Evolutionary conservation across 345 rosid genomes (phyloP).

Genomic region (Populus ilicifolia): DNA sequence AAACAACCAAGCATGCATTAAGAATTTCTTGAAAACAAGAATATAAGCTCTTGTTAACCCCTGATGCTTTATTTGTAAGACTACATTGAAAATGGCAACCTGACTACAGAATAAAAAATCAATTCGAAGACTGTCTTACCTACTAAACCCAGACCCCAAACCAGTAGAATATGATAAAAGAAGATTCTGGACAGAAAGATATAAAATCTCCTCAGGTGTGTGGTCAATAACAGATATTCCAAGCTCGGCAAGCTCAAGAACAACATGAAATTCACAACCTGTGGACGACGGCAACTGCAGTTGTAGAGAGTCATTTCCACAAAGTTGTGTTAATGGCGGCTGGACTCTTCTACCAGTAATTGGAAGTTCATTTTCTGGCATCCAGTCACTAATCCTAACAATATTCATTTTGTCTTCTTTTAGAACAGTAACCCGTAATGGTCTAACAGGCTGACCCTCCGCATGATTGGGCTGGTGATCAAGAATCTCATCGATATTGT

Average conservation of each 20-base stretch:
- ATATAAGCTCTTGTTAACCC: background rate
- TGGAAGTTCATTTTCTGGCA: conserved; percentile 79
- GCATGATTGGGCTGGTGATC: conserved; percentile 65
- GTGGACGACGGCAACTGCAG: conserved; percentile 36
- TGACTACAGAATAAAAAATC: conserved; percentile 2
- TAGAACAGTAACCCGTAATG: conserved; percentile 68
- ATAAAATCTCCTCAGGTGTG: conserved; percentile 92
- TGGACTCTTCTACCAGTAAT: conserved; percentile 32
- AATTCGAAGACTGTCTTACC: conserved; percentile 40
- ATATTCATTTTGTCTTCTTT: conserved; percentile 83
- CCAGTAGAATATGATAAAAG: conserved; percentile 83
- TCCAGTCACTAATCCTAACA: conserved; percentile 80
- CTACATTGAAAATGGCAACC: background rate
- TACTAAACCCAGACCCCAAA: conserved; percentile 83
- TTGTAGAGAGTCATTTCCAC: conserved; percentile 46
- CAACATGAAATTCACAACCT: conserved; percentile 80
- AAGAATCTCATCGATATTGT: conserved; percentile 73
- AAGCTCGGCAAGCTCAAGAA: conserved; percentile 86
- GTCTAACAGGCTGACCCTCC: conserved; percentile 55
- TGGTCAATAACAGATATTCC: conserved; percentile 88
- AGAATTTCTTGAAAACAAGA: background rate
- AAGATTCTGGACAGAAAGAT: conserved; percentile 80
- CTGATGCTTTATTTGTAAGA: background rate
- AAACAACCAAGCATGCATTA: background rate
- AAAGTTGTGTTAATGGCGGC: conserved; percentile 36